These are phyloP conservation scores for Xylaria grammica DNA, from an alignment of 495 filamentous ascomycete species.

Conservation along the genomic window DNA sequence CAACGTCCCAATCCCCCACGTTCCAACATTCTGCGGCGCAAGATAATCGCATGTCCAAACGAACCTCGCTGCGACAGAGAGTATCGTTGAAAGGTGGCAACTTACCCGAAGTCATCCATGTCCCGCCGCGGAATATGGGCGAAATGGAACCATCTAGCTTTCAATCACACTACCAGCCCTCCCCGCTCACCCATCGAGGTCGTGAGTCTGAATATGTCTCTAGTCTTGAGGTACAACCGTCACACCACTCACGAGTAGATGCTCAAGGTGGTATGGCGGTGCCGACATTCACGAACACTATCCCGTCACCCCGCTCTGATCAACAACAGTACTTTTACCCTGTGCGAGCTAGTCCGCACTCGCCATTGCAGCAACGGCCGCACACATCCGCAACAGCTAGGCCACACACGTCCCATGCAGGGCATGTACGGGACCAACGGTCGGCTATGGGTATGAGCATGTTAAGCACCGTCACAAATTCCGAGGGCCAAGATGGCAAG, in stretches of 20 bases:
- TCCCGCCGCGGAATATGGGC: slow-evolving; percentile 41
- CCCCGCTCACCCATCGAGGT: slow-evolving; percentile 44
- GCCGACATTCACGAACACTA: slow-evolving; percentile 41
- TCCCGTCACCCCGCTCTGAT: slow-evolving; percentile 57
- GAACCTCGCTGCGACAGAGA: slow-evolving; percentile 54
- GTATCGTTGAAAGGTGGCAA: slow-evolving; percentile 52
- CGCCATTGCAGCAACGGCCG: slow-evolving; percentile 59
- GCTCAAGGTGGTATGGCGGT: slow-evolving; percentile 40
- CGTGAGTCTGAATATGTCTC: slow-evolving; percentile 59
- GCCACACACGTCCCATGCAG: slow-evolving; percentile 38
- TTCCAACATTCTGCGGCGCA: slow-evolving; percentile 26
- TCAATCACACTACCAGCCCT: slow-evolving; percentile 27
- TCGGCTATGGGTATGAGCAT: slow-evolving; percentile 60
- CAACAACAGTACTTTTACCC: slow-evolving; percentile 57
- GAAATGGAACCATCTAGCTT: slow-evolving; percentile 36
- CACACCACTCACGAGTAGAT: slow-evolving; percentile 39
- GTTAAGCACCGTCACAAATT: slow-evolving; percentile 46
- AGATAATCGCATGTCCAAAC: slow-evolving; percentile 35
- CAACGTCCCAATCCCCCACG: slow-evolving; percentile 9
- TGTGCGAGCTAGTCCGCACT: slow-evolving; percentile 60
- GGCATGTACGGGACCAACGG: slow-evolving; percentile 47
- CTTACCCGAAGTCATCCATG: slow-evolving; percentile 51
- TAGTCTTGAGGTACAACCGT: slow-evolving; percentile 47
- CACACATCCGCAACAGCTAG: slow-evolving; percentile 47
- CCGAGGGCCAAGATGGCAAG: slow-evolving; percentile 31